A percentile compares a stretch with the other conserved stretches of the same genome.
Conservation (phyloP, 768 basidiomycete genomes). For the Kwoniella newhampshirensis region DNA sequence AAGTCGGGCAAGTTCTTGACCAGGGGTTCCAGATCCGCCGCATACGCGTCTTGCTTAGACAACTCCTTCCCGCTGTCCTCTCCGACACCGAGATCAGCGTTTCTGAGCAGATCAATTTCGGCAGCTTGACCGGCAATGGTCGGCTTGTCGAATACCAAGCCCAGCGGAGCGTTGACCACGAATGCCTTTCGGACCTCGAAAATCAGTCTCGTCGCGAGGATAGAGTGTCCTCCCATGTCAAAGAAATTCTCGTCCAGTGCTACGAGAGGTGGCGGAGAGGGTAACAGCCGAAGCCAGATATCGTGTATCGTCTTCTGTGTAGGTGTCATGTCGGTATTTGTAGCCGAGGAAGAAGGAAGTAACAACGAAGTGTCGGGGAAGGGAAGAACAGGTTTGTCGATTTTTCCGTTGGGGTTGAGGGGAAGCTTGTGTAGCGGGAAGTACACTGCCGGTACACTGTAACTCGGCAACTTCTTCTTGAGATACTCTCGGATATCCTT, state of each 20-base stretch:
- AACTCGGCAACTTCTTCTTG: conserved; percentile 93
- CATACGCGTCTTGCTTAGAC: conserved; percentile 60
- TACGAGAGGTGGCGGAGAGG: conserved; percentile 71
- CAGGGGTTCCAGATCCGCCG: conserved; percentile 71
- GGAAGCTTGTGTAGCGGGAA: conserved; percentile 95
- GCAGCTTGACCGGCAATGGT: conserved; percentile 74
- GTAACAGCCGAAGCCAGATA: conserved; percentile 83
- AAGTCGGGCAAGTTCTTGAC: conserved; percentile 66
- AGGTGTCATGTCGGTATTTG: conserved; percentile 58
- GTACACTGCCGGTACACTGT: conserved; percentile 92
- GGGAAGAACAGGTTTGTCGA: conserved; percentile 96
- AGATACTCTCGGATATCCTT: conserved; percentile 91
- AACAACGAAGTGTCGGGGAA: conserved; percentile 92
- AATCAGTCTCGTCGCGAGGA: conserved; percentile 92
- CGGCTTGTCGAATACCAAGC: conserved; percentile 85
- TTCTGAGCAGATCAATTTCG: conserved; percentile 71
- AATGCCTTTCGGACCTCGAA: conserved; percentile 94
- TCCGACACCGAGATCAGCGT: conserved; percentile 74
- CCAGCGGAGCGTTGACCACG: conserved; percentile 84
- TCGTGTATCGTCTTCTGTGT: conserved; percentile 77
- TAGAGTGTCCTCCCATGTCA: conserved; percentile 97
- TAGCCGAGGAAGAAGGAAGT: conserved; percentile 56
- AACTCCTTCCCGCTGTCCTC: conserved; percentile 28
- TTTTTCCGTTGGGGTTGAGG: conserved; percentile 96
- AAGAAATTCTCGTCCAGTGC: conserved; percentile 94